Evolutionary conservation across 768 basidiomycete genomes (phyloP), one percentile per base, ranked within the genome.

Genomic region (Termitomyces titanicus): DNA sequence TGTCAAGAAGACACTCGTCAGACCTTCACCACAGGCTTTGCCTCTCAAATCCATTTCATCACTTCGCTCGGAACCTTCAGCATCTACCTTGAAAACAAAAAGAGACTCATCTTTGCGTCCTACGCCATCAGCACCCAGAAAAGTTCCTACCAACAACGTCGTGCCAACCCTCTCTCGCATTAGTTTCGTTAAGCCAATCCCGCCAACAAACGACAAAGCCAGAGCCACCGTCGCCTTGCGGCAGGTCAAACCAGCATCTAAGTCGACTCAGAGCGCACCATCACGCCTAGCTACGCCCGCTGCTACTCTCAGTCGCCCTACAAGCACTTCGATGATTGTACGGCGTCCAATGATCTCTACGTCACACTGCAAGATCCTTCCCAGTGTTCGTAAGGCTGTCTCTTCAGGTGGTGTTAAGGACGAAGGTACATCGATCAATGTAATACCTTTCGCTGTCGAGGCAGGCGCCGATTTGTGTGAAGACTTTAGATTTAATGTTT

Each of bases 401-500:
- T 17, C 39, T 53, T 48, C 39, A 3, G 11, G 17, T 1, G 20
- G 12, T 27, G 25, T 24, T 22, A 38, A 20, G 15, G 42, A 37
- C 4, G 40, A 37, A 29, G 47, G 29, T 11, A 29, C 27, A 39
- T 51, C 22, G 45, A 15, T 55, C 18, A 54, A 51, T n/a, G 22
- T 53, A 11, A 47, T 58, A 8, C 42, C 50, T 43, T 18, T 64
- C 24, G 48, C 44, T 17, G 49, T 38, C 9, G 53, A 47, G 15
- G 27, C 25, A 20, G 54, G 55, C 9, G 27, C 20, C 24, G 58
- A 44, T 10, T 42, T 61, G 12, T 53, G 49, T 22, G 67, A 68
- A 47, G 67, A 68, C 50, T 68, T 68, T 37, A 54, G 40, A 52
- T 68, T 68, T 38, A 55, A 65, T 53, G 59, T 68, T 44, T 68